Percentiles rank a stretch among this genome's conserved stretches.
phyloP scores from a whole-genome alignment of 225 moss, liverwort and hornwort genomes.

The Polytrichum formosum region DNA sequence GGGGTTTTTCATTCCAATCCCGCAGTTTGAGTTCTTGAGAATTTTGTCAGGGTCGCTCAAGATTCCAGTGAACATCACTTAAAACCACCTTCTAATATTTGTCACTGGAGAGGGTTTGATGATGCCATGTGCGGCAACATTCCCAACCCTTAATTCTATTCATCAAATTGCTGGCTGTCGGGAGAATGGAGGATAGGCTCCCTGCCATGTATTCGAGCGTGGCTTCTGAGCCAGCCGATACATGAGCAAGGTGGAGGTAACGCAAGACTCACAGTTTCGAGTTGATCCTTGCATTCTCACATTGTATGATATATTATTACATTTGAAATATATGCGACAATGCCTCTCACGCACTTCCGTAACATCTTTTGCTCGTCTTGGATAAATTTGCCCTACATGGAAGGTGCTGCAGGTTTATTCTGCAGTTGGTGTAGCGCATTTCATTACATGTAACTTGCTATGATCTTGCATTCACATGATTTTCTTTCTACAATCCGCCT shows the following conservation, averaged over 20 bases:
- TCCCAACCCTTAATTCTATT: background rate
- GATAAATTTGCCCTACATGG: background rate
- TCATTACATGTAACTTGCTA: no score
- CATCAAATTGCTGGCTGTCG: no score
- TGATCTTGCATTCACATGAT: no score
- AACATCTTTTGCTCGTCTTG: background rate
- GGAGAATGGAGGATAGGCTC: background rate
- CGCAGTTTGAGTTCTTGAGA: background rate
- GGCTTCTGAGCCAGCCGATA: slow-evolving; percentile 1
- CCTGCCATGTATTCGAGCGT: slow-evolving; percentile 1
- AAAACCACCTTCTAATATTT: background rate
- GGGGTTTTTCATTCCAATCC: background rate
- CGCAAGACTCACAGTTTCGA: background rate
- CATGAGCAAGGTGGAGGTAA: background rate
- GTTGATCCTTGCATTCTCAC: background rate
- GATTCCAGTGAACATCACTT: background rate
- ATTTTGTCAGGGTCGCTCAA: no score
- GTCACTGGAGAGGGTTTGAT: background rate
- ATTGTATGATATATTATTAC: background rate
- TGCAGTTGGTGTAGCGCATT: no score
- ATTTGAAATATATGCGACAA: background rate
- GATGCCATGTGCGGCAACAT: background rate
- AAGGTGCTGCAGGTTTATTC: no score
- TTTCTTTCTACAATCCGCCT: no score
- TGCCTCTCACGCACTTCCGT: background rate